Conservation (phyloP, 352 stramenopile genomes). For the Lagenidium sp. region DNA sequence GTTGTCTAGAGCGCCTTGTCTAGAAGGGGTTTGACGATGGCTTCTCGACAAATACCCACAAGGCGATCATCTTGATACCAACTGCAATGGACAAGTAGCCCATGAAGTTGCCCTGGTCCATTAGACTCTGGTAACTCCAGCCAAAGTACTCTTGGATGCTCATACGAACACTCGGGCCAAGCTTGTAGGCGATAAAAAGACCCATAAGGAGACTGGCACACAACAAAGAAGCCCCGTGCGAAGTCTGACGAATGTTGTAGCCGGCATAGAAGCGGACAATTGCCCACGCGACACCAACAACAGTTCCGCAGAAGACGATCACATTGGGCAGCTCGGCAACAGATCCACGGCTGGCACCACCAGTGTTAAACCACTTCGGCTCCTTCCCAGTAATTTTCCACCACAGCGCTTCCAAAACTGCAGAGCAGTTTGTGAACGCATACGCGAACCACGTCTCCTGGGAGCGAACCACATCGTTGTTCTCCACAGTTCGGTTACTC, state of each 20-base stretch:
- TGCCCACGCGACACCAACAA: constrained; percentile 59
- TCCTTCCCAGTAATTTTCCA: constrained; percentile 81
- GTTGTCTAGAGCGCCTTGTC: too few species aligned
- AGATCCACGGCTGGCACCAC: constrained; percentile 55
- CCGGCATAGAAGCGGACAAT: constrained; percentile 71
- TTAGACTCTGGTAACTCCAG: constrained; percentile 81
- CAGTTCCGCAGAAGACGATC: constrained; percentile 59
- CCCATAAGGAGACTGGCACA: constrained; percentile 77
- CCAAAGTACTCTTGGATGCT: constrained; percentile 86
- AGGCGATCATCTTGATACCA: too few species aligned
- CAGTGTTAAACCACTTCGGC: constrained; percentile 75
- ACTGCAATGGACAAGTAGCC: too few species aligned
- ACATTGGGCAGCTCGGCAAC: constrained; percentile 66
- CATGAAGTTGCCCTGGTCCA: constrained; percentile 79
- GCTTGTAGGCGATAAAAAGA: constrained; percentile 71
- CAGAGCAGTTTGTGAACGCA: constrained; percentile 72
- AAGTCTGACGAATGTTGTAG: constrained; percentile 69
- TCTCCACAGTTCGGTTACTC: constrained; percentile 78
- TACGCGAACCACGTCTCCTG: constrained; percentile 84
- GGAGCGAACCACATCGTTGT: constrained; percentile 75
- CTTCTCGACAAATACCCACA: too few species aligned
- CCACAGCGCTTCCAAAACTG: constrained; percentile 69
- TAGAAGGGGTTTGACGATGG: too few species aligned
- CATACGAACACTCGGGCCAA: constrained; percentile 74
- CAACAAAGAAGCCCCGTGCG: constrained; percentile 62